Conservation (phyloP, 1,139 yeast species). For the Kurtzmaniella quercitrusa region DNA sequence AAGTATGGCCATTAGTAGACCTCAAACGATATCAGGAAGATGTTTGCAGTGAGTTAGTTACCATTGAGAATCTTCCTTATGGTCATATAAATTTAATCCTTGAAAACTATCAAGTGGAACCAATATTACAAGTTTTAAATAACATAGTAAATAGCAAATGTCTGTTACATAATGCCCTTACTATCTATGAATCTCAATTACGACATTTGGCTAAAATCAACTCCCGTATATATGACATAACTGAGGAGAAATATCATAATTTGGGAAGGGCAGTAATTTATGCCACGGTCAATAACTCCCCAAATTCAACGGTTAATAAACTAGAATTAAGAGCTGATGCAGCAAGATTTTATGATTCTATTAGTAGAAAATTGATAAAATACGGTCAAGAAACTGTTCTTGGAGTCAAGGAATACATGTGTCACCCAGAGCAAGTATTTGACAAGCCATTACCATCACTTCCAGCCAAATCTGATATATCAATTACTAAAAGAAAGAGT, state of each 20-base stretch:
- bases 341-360: neutral
- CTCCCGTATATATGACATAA: constrained; percentile 18
- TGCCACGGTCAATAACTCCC: neutral
- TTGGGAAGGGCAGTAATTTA: constrained; percentile 16
- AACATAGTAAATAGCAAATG: neutral
- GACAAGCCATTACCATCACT: constrained; percentile 1
- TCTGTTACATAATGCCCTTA: neutral
- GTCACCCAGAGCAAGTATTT: constrained; percentile 10
- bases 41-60: neutral
- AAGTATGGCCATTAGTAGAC: constrained; percentile 3
- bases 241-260: constrained; percentile 11
- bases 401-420: constrained; percentile 13
- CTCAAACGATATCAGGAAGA: constrained; percentile 1
- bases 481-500: neutral
- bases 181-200: constrained; percentile 1
- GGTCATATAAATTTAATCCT: neutral
- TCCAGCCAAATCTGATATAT: neutral
- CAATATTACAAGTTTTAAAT: constrained; percentile 4
- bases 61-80: neutral
- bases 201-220: constrained; percentile 14
- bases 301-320: neutral
- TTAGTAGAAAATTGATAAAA: neutral
- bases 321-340: neutral
- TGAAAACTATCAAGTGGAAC: constrained; percentile 5
- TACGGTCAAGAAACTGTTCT: neutral